These are phyloP conservation scores for Cornus controversa DNA, from an alignment of 148 eudicot genomes.

Conservation along the genomic window DNA sequence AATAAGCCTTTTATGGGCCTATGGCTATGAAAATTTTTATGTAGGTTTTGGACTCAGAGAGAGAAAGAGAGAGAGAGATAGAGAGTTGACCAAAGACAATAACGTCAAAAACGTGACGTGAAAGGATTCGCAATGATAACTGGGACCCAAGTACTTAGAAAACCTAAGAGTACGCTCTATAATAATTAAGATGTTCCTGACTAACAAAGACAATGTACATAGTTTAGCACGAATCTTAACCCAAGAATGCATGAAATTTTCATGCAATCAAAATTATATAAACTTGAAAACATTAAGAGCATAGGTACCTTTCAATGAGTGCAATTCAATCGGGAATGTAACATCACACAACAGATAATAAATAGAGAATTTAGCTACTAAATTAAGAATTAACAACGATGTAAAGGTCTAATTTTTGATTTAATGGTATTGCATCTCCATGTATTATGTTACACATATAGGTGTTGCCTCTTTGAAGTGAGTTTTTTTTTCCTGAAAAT, in stretches of 20 bases:
- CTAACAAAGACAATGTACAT: not conserved
- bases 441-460: too few relatives aligned
- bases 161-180: constrained; percentile 24
- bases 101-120: constrained; percentile 57
- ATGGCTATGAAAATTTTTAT: not conserved
- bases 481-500: too few relatives aligned
- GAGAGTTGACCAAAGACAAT: constrained; percentile 40
- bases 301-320: too few relatives aligned
- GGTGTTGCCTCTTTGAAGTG: too few relatives aligned
- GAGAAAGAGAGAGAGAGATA: constrained; percentile 2
- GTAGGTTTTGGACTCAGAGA: not conserved
- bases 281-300: not conserved
- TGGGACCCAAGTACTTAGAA: constrained; percentile 61
- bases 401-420: too few relatives aligned
- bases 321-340: too few relatives aligned
- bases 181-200: constrained; percentile 22
- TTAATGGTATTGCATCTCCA: too few relatives aligned
- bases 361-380: too few relatives aligned
- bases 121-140: constrained; percentile 50
- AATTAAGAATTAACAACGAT: too few relatives aligned
- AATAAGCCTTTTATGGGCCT: too few relatives aligned
- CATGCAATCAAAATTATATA: constrained; percentile 1
- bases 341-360: too few relatives aligned
- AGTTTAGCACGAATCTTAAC: not conserved
- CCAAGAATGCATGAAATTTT: constrained; percentile 1